These are phyloP conservation scores for Marasmius sp. DNA, from an alignment of 1,284 basidiomycete genomes.

Conservation along the genomic window DNA sequence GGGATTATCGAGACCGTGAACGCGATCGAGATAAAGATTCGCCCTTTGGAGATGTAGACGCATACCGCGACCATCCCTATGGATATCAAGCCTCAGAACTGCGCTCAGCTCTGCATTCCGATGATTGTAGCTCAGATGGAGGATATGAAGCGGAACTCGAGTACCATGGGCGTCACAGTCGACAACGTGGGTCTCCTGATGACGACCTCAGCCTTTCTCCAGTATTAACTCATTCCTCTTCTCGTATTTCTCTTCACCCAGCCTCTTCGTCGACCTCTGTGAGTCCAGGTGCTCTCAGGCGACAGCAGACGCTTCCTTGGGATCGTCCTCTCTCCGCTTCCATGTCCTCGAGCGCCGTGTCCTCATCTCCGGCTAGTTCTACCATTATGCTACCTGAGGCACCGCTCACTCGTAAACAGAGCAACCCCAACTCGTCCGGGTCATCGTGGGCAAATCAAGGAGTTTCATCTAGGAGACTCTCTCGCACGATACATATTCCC, in stretches of 20 bases:
- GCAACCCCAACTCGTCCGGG: constrained; percentile 44
- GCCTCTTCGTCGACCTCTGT: constrained; percentile 43
- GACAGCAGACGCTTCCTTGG: constrained; percentile 66
- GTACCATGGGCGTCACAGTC: constrained; percentile 55
- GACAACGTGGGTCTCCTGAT: constrained; percentile 70
- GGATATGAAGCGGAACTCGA: constrained; percentile 78
- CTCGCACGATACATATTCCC: constrained; percentile 79
- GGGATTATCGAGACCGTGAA: constrained; percentile 58
- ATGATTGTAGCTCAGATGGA: constrained; percentile 75
- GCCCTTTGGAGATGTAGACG: constrained; percentile 37
- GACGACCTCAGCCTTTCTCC: constrained; percentile 37
- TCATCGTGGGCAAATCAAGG: constrained; percentile 54
- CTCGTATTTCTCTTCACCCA: constrained; percentile 41
- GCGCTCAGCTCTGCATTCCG: constrained; percentile 54
- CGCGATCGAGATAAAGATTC: constrained; percentile 33
- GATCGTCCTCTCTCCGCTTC: constrained; percentile 56
- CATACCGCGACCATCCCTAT: constrained; percentile 58
- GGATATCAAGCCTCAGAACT: constrained; percentile 55
- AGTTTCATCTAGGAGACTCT: constrained; percentile 68
- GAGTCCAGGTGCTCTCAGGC: constrained; percentile 66
- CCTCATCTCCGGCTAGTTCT: constrained; percentile 58
- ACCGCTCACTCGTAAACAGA: constrained; percentile 62
- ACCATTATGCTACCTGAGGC: constrained; percentile 58
- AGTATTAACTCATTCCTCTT: constrained; percentile 54
- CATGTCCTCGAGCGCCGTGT: constrained; percentile 49